Evolutionary conservation across 192 early-diverging fungal species (phyloP).

Genomic region (Thamnidium elegans): DNA sequence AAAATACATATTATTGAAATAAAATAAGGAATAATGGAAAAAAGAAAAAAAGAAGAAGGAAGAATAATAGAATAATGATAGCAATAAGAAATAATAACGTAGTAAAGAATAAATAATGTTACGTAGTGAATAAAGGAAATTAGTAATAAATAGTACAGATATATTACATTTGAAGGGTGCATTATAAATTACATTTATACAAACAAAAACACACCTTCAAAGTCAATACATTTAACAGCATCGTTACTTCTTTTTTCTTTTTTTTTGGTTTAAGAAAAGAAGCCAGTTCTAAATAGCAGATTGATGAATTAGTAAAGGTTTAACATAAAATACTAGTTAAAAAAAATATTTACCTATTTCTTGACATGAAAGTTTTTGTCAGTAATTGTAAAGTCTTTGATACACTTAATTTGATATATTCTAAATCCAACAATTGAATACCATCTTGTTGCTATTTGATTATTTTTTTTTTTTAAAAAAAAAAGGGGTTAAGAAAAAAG

Average conservation of each 20-base stretch:
- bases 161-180: neutral
- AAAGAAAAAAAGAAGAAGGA: neutral
- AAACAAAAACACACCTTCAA: neutral
- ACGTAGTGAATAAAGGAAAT: neutral
- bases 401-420: slow-evolving; percentile 93
- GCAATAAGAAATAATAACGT: neutral
- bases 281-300: slow-evolving; percentile 14
- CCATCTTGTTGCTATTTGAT: slow-evolving; percentile 90
- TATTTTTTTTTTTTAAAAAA: neutral
- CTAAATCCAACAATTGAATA: slow-evolving; percentile 78
- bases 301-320: neutral
- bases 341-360: slow-evolving; percentile 37
- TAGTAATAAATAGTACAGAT: neutral
- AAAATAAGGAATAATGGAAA: slow-evolving; percentile 7
- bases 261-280: slow-evolving; percentile 23
- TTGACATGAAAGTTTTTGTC: slow-evolving; percentile 73
- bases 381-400: slow-evolving; percentile 70
- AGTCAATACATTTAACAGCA: neutral
- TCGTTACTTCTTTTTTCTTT: neutral
- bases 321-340: neutral
- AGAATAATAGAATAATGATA: neutral
- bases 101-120: neutral
- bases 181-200: neutral
- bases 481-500: neutral
- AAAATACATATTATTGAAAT: neutral